These are phyloP conservation scores for Parathielavia hyrcaniae DNA, from an alignment of 495 filamentous ascomycete genomes.

Conservation along the genomic window DNA sequence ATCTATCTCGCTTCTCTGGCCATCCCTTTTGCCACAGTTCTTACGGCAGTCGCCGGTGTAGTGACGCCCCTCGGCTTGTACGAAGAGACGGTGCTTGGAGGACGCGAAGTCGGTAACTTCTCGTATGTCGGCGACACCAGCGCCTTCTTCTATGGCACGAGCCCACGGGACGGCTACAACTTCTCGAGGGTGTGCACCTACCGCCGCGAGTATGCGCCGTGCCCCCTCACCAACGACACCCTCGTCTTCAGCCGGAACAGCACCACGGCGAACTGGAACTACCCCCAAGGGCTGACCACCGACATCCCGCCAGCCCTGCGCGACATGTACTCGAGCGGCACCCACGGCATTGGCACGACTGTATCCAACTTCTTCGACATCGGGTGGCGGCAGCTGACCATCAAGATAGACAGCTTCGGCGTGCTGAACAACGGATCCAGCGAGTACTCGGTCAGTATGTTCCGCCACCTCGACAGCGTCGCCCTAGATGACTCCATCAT, in stretches of 20 bases:
- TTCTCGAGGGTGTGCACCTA: conserved; percentile 3
- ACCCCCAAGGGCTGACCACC: conserved; percentile 18
- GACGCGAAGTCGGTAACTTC: conserved; percentile 1
- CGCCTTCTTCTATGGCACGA: conserved; percentile 12
- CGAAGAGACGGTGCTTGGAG: neutral
- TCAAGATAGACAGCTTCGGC: neutral
- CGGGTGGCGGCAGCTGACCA: conserved; percentile 33
- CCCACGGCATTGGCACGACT: conserved; percentile 16
- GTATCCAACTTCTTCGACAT: conserved; percentile 42
- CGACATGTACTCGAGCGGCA: conserved; percentile 35
- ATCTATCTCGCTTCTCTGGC: neutral
- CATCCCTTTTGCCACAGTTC: neutral
- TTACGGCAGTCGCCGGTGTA: neutral
- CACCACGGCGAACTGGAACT: neutral
- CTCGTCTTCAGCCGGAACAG: neutral
- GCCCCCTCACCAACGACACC: conserved; percentile 4
- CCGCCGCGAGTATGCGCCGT: neutral
- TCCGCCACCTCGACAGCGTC: conserved; percentile 25
- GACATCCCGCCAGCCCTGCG: conserved; percentile 26
- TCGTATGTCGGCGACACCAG: conserved; percentile 6
- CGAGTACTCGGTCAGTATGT: conserved; percentile 17
- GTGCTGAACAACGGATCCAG: conserved; percentile 10
- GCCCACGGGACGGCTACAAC: conserved; percentile 1
- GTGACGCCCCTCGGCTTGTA: conserved; percentile 19
- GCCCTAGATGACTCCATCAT: conserved; percentile 30